Evolutionary conservation across 176 grass and related monocot genomes (phyloP).

Genomic region (Elymus sibiricus): DNA sequence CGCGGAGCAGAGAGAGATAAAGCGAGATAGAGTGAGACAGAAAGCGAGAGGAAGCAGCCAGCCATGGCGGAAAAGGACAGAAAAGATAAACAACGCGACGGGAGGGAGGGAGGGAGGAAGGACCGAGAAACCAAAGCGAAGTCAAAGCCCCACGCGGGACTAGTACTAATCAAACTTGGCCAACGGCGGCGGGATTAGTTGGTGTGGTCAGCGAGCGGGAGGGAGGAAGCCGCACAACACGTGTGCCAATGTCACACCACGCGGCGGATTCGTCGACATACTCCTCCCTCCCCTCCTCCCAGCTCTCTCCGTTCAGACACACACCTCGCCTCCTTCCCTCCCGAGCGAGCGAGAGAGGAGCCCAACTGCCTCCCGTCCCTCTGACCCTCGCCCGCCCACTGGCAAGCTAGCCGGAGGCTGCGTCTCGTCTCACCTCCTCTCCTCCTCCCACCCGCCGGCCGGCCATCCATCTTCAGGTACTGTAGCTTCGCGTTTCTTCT

Average conservation of each 20-base stretch:
- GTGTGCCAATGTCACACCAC: slow-evolving; percentile 15
- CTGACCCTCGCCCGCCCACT: background rate
- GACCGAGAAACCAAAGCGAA: background rate
- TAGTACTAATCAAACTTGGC: too few species aligned
- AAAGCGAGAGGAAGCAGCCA: background rate
- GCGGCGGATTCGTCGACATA: background rate
- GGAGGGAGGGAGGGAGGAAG: too few species aligned
- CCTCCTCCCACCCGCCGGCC: too few species aligned
- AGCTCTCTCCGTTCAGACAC: background rate
- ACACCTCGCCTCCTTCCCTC: background rate
- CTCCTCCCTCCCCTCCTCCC: background rate
- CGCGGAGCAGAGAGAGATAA: background rate
- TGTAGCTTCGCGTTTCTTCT: too few species aligned
- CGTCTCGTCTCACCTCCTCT: too few species aligned
- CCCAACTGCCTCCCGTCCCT: too few species aligned
- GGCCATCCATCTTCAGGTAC: too few species aligned
- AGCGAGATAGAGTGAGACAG: background rate
- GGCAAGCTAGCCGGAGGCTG: too few species aligned
- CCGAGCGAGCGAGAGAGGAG: background rate
- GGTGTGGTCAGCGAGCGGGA: background rate
- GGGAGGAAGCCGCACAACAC: background rate
- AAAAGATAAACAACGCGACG: background rate
- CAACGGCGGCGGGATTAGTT: background rate
- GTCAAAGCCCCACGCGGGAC: background rate
- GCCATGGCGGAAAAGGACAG: background rate